Evolutionary conservation across 1,284 basidiomycete genomes (phyloP).

Genomic region (Nidula niveotomentosa): DNA sequence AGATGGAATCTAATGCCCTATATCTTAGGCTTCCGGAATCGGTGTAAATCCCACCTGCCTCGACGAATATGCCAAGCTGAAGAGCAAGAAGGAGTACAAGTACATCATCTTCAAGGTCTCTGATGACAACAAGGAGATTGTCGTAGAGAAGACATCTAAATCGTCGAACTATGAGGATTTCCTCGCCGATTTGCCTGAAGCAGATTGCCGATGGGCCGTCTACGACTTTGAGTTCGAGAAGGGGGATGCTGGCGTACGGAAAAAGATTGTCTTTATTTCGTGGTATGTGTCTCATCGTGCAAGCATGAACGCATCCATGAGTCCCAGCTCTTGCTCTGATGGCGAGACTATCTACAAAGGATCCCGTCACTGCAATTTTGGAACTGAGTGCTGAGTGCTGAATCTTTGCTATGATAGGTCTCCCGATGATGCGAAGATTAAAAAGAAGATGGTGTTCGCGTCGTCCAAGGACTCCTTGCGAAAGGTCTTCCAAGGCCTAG

Average conservation of each 20-base stretch:
- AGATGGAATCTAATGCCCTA: neutral
- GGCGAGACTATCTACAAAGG: neutral
- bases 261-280: slow-evolving; percentile 87
- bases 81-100: slow-evolving; percentile 81
- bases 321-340: neutral
- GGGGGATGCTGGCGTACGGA: slow-evolving; percentile 81
- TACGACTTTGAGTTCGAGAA: slow-evolving; percentile 91
- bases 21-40: slow-evolving; percentile 75
- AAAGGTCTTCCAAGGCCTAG: slow-evolving; percentile 70
- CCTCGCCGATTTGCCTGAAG: slow-evolving; percentile 71
- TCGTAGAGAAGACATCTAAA: slow-evolving; percentile 64
- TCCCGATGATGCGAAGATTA: slow-evolving; percentile 87
- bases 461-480: slow-evolving; percentile 90
- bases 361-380: neutral
- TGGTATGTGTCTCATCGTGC: slow-evolving; percentile 56
- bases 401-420: slow-evolving; percentile 54
- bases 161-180: slow-evolving; percentile 74
- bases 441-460: slow-evolving; percentile 94
- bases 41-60: slow-evolving; percentile 62
- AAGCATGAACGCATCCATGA: slow-evolving; percentile 5
- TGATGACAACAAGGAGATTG: slow-evolving; percentile 69
- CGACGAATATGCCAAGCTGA: slow-evolving; percentile 70
- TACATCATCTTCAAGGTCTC: slow-evolving; percentile 87
- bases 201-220: slow-evolving; percentile 86
- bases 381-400: slow-evolving; percentile 3